phyloP scores from a whole-genome alignment of 1,139 yeast species.

The Magnusiomyces suaveolens region DNA sequence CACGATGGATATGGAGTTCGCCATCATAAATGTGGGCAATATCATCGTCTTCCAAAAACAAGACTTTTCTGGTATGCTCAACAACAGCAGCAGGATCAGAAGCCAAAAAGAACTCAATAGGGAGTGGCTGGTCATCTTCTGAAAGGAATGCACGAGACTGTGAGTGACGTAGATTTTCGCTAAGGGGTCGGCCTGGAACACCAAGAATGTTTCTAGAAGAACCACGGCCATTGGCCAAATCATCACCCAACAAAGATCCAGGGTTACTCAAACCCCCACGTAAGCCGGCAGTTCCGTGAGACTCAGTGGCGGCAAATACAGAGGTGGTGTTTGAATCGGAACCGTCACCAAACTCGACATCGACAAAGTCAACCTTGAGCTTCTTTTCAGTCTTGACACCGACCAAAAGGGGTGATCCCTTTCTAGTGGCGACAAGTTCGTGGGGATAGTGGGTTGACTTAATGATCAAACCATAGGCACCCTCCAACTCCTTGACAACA shows the following conservation, averaged over 20 bases:
- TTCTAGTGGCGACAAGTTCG: conserved; percentile 94
- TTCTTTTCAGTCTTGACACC: conserved; percentile 95
- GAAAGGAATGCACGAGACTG: conserved; percentile 88
- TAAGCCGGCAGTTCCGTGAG: not conserved
- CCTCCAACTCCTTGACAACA: conserved; percentile 87
- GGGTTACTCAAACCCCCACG: not conserved
- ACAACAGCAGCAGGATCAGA: conserved; percentile 98
- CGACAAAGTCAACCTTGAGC: conserved; percentile 95
- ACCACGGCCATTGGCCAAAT: conserved; percentile 1
- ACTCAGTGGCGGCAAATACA: conserved; percentile 4
- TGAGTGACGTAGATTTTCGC: conserved; percentile 59
- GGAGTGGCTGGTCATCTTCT: conserved; percentile 86
- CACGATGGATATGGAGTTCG: conserved; percentile 96
- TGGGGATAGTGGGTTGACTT: conserved; percentile 89
- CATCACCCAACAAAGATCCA: not conserved
- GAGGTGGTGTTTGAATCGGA: conserved; percentile 18
- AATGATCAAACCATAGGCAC: conserved; percentile 92
- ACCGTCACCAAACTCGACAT: conserved; percentile 84
- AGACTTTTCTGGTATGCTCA: conserved; percentile 93
- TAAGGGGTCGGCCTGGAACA: conserved; percentile 17
- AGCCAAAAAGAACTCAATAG: conserved; percentile 91
- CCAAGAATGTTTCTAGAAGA: conserved; percentile 13
- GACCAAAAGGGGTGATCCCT: conserved; percentile 92
- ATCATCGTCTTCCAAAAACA: conserved; percentile 95
- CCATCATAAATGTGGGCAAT: conserved; percentile 98